A percentile compares a stretch with the other conserved stretches of the same genome.
Conservation (phyloP, 345 rosid species). For the Boechera retrofracta region DNA sequence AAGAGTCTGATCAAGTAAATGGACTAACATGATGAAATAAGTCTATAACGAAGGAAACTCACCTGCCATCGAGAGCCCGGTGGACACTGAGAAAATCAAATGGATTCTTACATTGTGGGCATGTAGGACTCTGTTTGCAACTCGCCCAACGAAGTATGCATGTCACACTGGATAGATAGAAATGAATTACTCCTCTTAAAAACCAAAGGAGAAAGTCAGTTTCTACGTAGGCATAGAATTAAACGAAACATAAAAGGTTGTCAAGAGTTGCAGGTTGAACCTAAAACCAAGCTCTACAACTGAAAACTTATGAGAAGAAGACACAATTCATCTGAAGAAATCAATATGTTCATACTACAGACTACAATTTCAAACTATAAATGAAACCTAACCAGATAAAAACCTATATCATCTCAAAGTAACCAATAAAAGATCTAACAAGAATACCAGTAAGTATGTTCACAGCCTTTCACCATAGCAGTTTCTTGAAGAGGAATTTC, state of each 20-base stretch:
- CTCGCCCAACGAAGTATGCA: conserved; percentile 96
- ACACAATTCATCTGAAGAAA: not conserved
- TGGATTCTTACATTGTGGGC: conserved; percentile 97
- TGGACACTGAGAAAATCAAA: conserved; percentile 83
- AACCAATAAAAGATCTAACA: not conserved
- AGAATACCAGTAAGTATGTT: conserved; percentile 92
- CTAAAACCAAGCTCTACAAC: conserved; percentile 7
- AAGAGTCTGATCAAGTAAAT: not conserved
- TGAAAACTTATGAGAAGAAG: not conserved
- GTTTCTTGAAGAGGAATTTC: conserved; percentile 80
- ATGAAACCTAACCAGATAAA: not conserved
- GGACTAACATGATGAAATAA: not conserved
- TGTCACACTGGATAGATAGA: conserved; percentile 50
- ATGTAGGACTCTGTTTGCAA: conserved; percentile 62
- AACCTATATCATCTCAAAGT: not conserved
- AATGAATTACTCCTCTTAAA: conserved; percentile 26
- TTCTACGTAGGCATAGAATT: not conserved
- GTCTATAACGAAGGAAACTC: not conserved
- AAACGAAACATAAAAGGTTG: not conserved
- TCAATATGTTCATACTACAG: not conserved
- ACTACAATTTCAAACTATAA: not conserved
- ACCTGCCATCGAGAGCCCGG: conserved; percentile 91
- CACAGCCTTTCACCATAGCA: conserved; percentile 93
- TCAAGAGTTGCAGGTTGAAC: not conserved
- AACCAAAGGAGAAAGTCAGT: conserved; percentile 22